Conservation (phyloP, 2,329 filamentous ascomycete genomes). For the Colletotrichum eleusines region DNA sequence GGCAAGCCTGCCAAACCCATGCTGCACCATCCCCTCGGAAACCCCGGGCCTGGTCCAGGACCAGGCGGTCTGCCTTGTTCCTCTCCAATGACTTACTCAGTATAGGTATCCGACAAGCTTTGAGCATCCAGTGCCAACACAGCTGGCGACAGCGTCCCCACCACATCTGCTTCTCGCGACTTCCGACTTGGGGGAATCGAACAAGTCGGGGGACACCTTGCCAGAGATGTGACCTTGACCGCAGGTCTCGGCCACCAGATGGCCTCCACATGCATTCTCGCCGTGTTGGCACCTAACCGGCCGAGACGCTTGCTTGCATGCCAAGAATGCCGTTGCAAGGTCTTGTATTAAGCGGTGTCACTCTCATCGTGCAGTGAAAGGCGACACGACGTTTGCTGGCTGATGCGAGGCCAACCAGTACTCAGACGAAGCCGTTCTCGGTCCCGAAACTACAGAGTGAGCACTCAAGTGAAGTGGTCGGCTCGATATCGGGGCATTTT, state of each 20-base stretch:
- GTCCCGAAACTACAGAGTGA: too few species aligned
- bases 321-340: constrained; percentile 17
- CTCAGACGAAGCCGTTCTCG: not conserved
- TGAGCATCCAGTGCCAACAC: constrained; percentile 5
- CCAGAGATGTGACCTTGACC: not conserved
- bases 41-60: constrained; percentile 24
- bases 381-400: too few species aligned
- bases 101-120: constrained; percentile 20
- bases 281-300: not conserved
- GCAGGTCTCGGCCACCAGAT: not conserved
- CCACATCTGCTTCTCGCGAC: not conserved
- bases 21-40: constrained; percentile 32
- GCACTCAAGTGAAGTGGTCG: not conserved
- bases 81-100: constrained; percentile 6
- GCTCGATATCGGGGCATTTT: too few species aligned
- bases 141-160: not conserved
- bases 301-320: constrained; percentile 24
- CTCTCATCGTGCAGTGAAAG: not conserved
- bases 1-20: constrained; percentile 1
- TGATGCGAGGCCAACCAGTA: not conserved
- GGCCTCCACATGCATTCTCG: constrained; percentile 11
- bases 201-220: not conserved
- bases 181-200: constrained; percentile 1
- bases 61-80: constrained; percentile 8
- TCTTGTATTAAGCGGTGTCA: not conserved